Evolutionary conservation across 1,139 yeast genomes (phyloP).

Genomic region (Hansenula sp.): DNA sequence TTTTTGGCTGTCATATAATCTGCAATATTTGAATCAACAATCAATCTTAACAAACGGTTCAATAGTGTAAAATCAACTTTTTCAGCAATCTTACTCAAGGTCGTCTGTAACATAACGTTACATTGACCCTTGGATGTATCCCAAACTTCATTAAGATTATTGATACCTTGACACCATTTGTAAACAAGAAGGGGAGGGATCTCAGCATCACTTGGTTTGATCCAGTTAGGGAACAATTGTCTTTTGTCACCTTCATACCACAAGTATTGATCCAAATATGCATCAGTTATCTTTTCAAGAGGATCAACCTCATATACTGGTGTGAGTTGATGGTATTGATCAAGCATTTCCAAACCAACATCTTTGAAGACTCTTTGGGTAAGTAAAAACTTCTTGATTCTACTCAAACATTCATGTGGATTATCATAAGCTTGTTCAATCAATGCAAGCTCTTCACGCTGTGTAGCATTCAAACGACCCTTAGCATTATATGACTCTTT

Average conservation of each 20-base stretch:
- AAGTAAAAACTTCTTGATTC: constrained; percentile 75
- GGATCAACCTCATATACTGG: constrained; percentile 92
- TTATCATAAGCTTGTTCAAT: constrained; percentile 96
- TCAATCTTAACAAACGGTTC: constrained; percentile 72
- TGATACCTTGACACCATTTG: constrained; percentile 95
- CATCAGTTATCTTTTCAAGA: constrained; percentile 91
- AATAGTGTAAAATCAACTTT: constrained; percentile 84
- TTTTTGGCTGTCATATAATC: constrained; percentile 93
- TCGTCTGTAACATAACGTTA: constrained; percentile 79
- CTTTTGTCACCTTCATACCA: constrained; percentile 96
- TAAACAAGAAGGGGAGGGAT: constrained; percentile 88
- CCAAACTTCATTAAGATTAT: constrained; percentile 79
- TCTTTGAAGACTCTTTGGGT: constrained; percentile 94
- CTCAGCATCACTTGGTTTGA: constrained; percentile 92
- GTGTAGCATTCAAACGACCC: constrained; percentile 77
- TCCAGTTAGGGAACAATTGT: constrained; percentile 90
- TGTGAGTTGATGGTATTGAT: constrained; percentile 74
- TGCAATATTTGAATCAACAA: constrained; percentile 89
- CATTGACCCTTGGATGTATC: constrained; percentile 67
- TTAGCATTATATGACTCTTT: constrained; percentile 83
- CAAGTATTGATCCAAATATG: constrained; percentile 88
- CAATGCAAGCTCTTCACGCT: constrained; percentile 87
- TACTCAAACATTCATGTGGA: constrained; percentile 87
- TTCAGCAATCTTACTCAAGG: constrained; percentile 67
- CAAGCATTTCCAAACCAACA: constrained; percentile 86